Evolutionary conservation across 2,329 filamentous ascomycete genomes (phyloP).

Genomic region (Aspergillus sp.): DNA sequence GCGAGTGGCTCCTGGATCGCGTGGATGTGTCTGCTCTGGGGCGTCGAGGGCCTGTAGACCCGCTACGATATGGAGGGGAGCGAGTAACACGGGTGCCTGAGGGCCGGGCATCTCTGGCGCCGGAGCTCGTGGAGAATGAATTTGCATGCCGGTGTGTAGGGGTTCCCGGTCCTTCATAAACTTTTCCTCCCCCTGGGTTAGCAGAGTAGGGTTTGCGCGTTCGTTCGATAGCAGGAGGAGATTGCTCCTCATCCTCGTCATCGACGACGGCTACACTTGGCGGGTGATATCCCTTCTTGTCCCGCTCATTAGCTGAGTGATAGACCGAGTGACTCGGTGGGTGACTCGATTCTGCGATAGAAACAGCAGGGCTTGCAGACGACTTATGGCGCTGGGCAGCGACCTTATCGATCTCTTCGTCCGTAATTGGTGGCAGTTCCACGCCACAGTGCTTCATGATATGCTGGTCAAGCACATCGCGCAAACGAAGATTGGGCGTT

Average conservation of each 20-base stretch:
- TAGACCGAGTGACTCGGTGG: conserved; percentile 14
- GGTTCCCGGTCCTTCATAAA: conserved; percentile 45
- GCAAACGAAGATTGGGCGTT: conserved; percentile 55
- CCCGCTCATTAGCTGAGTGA: conserved; percentile 34
- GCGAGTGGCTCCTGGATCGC: conserved; percentile 34
- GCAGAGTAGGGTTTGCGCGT: conserved; percentile 65
- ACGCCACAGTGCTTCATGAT: conserved; percentile 55
- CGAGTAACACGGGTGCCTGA: conserved; percentile 59
- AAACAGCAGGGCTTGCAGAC: conserved; percentile 18
- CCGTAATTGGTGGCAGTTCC: conserved; percentile 43
- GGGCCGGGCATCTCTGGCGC: conserved; percentile 57
- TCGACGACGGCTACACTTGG: conserved; percentile 39
- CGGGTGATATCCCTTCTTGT: conserved; percentile 42
- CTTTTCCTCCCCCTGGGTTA: conserved; percentile 60
- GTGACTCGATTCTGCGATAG: conserved; percentile 24
- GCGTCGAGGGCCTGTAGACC: conserved; percentile 17
- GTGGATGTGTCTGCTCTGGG: conserved; percentile 5
- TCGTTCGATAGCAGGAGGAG: conserved; percentile 59
- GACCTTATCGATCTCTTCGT: conserved; percentile 37
- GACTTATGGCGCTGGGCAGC: conserved; percentile 25
- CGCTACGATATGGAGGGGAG: conserved; percentile 23
- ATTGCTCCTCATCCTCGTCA: conserved; percentile 41
- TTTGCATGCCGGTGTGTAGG: conserved; percentile 20
- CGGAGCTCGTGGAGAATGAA: conserved; percentile 38
- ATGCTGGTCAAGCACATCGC: conserved; percentile 61